These are phyloP conservation scores for Musa acuminata DNA, from an alignment of 176 grass and related monocot species.

Conservation along the genomic window DNA sequence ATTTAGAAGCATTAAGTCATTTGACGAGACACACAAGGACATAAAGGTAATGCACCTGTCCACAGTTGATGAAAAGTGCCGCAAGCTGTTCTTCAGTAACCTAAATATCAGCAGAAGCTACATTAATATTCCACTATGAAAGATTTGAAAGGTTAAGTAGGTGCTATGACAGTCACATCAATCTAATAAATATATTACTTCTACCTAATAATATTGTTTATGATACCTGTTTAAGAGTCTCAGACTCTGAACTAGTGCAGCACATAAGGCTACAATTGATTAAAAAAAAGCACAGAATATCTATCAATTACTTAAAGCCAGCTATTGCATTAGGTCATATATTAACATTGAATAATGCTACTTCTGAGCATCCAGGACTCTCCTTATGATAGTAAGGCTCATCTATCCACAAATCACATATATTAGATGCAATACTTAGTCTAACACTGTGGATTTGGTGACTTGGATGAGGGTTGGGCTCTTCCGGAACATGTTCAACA, in stretches of 20 bases:
- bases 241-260: no score
- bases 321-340: background rate
- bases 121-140: background rate
- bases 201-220: background rate
- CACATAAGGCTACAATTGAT: background rate
- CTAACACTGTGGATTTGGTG: background rate
- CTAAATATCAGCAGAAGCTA: slow-evolving; percentile 22
- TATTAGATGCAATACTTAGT: background rate
- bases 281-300: background rate
- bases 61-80: slow-evolving; percentile 85
- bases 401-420: background rate
- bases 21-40: background rate
- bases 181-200: background rate
- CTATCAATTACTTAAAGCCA: background rate
- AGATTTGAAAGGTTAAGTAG: no score
- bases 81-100: slow-evolving; percentile 98
- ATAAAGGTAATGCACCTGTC: slow-evolving; percentile 43
- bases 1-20: slow-evolving; percentile 9
- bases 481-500: background rate
- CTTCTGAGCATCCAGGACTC: background rate
- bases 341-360: background rate
- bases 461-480: background rate
- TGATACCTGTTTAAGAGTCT: background rate
- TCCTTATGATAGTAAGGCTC: background rate
- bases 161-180: no score